phyloP scores from a whole-genome alignment of 2,329 filamentous ascomycete genomes.

The Scedosporium dehoogii region DNA sequence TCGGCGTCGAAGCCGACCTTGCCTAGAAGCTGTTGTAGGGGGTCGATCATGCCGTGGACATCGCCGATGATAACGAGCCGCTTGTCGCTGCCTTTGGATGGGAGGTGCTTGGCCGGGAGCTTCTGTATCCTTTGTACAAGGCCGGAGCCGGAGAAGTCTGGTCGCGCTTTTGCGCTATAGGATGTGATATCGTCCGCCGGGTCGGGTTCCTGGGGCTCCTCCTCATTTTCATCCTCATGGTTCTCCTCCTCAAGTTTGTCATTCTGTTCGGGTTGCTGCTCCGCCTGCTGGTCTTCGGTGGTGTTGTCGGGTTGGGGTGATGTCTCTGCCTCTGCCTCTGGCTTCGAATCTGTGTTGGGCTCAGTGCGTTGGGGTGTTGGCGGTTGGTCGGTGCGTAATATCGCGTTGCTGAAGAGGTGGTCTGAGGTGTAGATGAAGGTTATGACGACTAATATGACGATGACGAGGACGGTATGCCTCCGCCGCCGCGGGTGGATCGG shows the following conservation, averaged over 20 bases:
- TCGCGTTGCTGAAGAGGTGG: constrained; percentile 7
- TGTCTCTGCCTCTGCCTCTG: not conserved
- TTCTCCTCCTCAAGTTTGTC: not conserved
- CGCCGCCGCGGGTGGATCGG: constrained; percentile 7
- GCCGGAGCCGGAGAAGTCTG: constrained; percentile 20
- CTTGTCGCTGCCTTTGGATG: constrained; percentile 29
- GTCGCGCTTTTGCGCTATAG: constrained; percentile 29
- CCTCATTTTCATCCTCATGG: not conserved
- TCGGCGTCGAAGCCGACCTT: constrained; percentile 50
- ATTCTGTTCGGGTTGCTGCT: not conserved
- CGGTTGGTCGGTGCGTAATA: constrained; percentile 5
- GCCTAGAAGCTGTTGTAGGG: constrained; percentile 55
- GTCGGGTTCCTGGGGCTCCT: not conserved
- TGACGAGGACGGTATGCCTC: constrained; percentile 6
- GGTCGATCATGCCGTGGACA: constrained; percentile 75
- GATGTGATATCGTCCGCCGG: constrained; percentile 26
- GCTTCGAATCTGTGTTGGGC: not conserved
- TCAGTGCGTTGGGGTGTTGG: not conserved
- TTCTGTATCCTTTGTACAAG: constrained; percentile 18
- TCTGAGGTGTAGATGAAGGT: constrained; percentile 9
- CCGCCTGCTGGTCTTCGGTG: not conserved
- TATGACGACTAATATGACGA: constrained; percentile 5
- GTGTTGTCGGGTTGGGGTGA: not conserved
- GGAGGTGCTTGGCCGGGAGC: constrained; percentile 20
- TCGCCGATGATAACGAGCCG: constrained; percentile 79